phyloP scores from a whole-genome alignment of 169 alveolate genomes.

The Eimeria maxima region DNA sequence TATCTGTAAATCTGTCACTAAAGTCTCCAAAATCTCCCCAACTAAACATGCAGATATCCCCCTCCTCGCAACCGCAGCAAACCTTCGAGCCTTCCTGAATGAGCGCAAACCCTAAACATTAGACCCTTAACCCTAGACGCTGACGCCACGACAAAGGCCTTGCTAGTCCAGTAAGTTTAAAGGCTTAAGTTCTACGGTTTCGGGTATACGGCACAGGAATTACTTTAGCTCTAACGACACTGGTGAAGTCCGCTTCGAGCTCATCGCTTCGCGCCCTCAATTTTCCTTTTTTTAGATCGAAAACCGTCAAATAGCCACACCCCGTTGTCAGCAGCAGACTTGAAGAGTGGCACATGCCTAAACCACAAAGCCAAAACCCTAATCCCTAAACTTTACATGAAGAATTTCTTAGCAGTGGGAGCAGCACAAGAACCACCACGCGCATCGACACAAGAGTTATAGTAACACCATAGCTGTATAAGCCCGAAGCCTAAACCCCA shows the following conservation, averaged over 20 bases:
- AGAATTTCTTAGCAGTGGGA: background rate
- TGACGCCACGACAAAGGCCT: background rate
- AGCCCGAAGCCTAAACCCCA: background rate
- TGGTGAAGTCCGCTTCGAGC: constrained; percentile 53
- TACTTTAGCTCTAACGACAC: constrained; percentile 44
- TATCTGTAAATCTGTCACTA: constrained; percentile 67
- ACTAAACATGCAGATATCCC: constrained; percentile 41
- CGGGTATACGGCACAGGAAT: background rate
- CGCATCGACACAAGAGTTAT: no score
- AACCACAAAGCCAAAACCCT: no score
- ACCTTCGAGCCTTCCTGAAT: constrained; percentile 75
- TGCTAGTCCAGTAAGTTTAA: background rate
- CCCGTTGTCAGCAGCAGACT: constrained; percentile 49
- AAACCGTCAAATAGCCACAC: constrained; percentile 48
- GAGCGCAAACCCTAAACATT: background rate
- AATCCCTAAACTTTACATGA: no score
- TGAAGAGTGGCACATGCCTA: background rate
- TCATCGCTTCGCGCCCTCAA: constrained; percentile 67
- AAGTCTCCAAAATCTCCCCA: constrained; percentile 82
- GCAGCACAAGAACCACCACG: background rate
- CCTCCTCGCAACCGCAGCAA: constrained; percentile 76
- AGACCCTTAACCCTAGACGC: background rate
- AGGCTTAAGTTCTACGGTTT: background rate
- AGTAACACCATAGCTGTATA: background rate
- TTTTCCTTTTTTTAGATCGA: constrained; percentile 2